These are phyloP conservation scores for Spergularia marina DNA, from an alignment of 148 eudicot species.

Conservation along the genomic window DNA sequence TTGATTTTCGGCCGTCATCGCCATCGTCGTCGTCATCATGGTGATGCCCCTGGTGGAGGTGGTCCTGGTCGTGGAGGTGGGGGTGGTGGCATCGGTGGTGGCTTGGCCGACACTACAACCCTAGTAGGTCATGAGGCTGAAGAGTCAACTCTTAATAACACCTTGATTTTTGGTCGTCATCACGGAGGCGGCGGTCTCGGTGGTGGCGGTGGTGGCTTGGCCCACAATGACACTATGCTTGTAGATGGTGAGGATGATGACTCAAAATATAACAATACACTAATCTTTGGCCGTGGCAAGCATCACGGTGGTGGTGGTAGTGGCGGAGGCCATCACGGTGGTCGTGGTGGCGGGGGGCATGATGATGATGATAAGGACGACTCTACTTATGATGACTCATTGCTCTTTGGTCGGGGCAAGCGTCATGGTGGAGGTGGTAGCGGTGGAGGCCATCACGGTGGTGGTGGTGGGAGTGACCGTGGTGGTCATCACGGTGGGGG, in stretches of 20 bases:
- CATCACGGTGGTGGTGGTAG: slow-evolving; percentile 6
- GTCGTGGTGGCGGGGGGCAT: not conserved
- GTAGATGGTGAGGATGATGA: no score
- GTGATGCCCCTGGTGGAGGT: not conserved
- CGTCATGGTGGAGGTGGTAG: no score
- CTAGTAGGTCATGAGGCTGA: not conserved
- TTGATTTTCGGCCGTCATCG: slow-evolving; percentile 13
- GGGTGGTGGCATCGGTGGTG: not conserved
- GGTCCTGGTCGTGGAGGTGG: not conserved
- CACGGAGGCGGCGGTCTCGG: not conserved
- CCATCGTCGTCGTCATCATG: slow-evolving; percentile 14
- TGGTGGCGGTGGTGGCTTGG: not conserved
- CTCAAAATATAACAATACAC: not conserved
- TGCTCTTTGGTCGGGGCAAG: not conserved
- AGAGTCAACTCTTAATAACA: not conserved
- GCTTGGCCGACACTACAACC: not conserved
- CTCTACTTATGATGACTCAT: not conserved
- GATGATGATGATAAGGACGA: not conserved
- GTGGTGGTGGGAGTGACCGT: not conserved
- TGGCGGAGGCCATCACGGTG: not conserved
- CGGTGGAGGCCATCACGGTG: not conserved
- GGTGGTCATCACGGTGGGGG: not conserved
- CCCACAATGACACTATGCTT: not conserved
- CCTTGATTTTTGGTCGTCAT: not conserved
- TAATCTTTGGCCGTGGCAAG: not conserved